Evolutionary conservation across 192 early-diverging fungal species (phyloP), one percentile per base, ranked within the genome.

Genomic region (Podila epigama): DNA sequence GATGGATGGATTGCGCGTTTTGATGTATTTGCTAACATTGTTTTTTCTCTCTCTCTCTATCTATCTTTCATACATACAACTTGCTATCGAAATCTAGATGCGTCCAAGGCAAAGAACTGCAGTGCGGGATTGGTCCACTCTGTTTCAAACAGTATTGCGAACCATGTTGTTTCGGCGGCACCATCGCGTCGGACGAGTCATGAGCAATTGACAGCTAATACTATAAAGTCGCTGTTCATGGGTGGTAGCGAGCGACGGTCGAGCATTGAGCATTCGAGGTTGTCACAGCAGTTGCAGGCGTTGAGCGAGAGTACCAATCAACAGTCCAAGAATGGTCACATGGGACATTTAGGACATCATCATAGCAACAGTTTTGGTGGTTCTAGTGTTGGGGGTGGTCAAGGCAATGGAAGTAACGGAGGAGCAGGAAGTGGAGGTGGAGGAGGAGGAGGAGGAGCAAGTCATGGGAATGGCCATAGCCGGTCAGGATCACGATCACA

Each of bases 171-270:
- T 3, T 77, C 73, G 12, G 65, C 66, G 20, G 60, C 66, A 4
- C 63, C 73, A 0, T 77, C 73, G n/a, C 60, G 73, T 7, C 54
- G 66, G 31, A 60, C 53, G 8, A 77, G 73, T 18, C 20, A 54
- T 25, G 73, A 77, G 35, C 73, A 77, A 16, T 28, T 68, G 44
- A 68, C 66, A 15, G 42, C 73, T 20, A 77, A 60, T 25, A 68
- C 73, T 0, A 18, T 77, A 5, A 68, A 64, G 56, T 66, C 73
- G 18, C 40, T 77, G 55, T 57, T 77, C 37, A 64, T 51, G 52
- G 31, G 12, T 1, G 13, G 27, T 13, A 31, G 16, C 16, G 27
- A 54, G 0, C 44, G 44, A 2, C 44, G 44, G 20, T 48, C 44
- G 44, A 48, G 44, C 44, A 48, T 48, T 9, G 44, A 48, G 8